Evolutionary conservation across 2,329 filamentous ascomycete species (phyloP), one percentile per base, ranked within the genome.

Genomic region (Aurifilum marmelostoma): DNA sequence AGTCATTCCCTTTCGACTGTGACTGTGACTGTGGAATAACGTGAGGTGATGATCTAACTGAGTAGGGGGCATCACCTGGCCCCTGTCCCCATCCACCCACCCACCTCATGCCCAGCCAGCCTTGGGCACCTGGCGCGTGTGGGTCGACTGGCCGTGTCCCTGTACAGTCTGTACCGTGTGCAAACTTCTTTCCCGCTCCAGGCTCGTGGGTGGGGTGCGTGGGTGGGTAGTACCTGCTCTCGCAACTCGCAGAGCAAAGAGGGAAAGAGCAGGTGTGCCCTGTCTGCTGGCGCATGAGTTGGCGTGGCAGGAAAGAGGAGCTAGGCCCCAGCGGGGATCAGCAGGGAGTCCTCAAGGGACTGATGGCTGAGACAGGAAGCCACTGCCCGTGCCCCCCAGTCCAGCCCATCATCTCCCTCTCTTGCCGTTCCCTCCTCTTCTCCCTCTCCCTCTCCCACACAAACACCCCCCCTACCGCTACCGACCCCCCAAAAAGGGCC

Each of bases 371-470:
- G 56, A 66, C 63, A 62, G 50, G 56, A 29, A 67, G 67, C 63
- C 63, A 43, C 67, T 58, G 43, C 67, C 65, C 63, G 47, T 41
- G 4, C 47, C 58, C 67, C 27, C 43, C 43, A 47, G 41, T n/a
- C 7, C 18, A 11, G 59, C 27, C 37, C 59, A 27, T 50, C 27
- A 3, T 43, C 59, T 24, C 59, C 24, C 59, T 66, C 52, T 43
- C 66, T 50, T 34, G 7, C 12, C 32, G 24, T 14, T 41, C 39
- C 8, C 34, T 34, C 43, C 59, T 59, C n/a, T 52, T 24, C 34
- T 60, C 61, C 66, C 58, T 66, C 65, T 12, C 68, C 63, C 9
- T 70, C 69, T 66, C 69, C 66, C 63, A 66, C 62, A 68, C 66
- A 59, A 62, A 61, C 68, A 63, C 37, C 32, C 27, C n/a, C 61